Evolutionary conservation across 2,329 filamentous ascomycete species (phyloP).

Genomic region (Calonectria henricotiae): DNA sequence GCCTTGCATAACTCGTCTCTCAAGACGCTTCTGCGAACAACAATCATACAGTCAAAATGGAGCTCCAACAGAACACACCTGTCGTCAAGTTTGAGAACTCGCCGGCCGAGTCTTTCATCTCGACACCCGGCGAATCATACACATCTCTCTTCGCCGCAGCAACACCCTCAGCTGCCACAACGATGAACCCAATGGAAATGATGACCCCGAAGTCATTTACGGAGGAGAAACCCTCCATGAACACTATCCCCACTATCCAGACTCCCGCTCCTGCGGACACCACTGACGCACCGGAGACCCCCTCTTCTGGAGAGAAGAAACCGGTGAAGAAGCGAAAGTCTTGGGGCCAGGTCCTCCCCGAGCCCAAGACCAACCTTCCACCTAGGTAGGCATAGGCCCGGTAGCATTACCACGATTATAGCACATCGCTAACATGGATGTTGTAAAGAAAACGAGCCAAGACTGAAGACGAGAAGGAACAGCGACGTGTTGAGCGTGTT

Average conservation of each 20-base stretch:
- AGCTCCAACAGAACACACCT: slow-evolving; percentile 61
- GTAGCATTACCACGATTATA: background rate
- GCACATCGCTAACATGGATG: slow-evolving; percentile 48
- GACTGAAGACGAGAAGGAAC: slow-evolving; percentile 99
- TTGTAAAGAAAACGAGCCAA: slow-evolving; percentile 89
- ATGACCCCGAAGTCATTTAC: slow-evolving; percentile 65
- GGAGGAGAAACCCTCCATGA: slow-evolving; percentile 50
- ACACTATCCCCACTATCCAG: slow-evolving; percentile 10
- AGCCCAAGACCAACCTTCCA: slow-evolving; percentile 96
- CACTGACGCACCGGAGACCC: slow-evolving; percentile 46
- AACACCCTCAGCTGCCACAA: slow-evolving; percentile 54
- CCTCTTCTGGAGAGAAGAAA: slow-evolving; percentile 73
- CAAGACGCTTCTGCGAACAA: slow-evolving; percentile 35
- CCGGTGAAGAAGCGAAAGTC: slow-evolving; percentile 95
- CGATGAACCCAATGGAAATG: slow-evolving; percentile 66
- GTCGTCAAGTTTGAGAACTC: slow-evolving; percentile 70
- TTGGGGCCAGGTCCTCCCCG: slow-evolving; percentile 97
- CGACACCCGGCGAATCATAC: slow-evolving; percentile 66
- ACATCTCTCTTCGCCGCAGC: slow-evolving; percentile 65
- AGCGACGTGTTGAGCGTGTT: slow-evolving; percentile 96
- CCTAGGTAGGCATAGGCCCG: slow-evolving; percentile 77
- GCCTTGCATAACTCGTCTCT: slow-evolving; percentile 30
- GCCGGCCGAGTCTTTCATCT: slow-evolving; percentile 70
- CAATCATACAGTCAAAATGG: slow-evolving; percentile 58
- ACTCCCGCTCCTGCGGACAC: slow-evolving; percentile 40